phyloP scores from a whole-genome alignment of 2,329 filamentous ascomycete species.

The Xylaria sp. region DNA sequence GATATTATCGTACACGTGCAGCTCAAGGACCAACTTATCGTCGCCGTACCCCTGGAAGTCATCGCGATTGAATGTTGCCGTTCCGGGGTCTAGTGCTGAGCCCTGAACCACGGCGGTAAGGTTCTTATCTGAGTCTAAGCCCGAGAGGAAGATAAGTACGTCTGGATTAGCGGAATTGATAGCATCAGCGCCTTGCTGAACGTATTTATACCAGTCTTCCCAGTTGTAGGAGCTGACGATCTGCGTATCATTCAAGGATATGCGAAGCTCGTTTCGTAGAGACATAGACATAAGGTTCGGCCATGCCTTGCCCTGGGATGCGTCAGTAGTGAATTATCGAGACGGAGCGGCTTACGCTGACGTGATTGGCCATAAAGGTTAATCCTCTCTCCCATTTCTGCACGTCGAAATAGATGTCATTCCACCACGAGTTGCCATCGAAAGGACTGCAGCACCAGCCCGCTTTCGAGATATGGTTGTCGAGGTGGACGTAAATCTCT shows the following conservation, averaged over 20 bases:
- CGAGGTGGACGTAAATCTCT: constrained; percentile 67
- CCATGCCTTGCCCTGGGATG: constrained; percentile 57
- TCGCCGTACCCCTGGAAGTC: constrained; percentile 62
- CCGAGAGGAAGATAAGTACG: constrained; percentile 67
- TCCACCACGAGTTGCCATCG: constrained; percentile 71
- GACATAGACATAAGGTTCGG: constrained; percentile 60
- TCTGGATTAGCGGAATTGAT: constrained; percentile 63
- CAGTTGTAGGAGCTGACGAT: constrained; percentile 61
- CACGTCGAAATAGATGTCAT: constrained; percentile 67
- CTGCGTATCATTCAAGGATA: constrained; percentile 51
- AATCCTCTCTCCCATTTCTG: constrained; percentile 70
- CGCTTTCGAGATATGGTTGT: constrained; percentile 69
- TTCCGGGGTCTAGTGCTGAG: constrained; percentile 58
- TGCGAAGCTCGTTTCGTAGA: constrained; percentile 64
- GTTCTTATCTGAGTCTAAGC: constrained; percentile 65
- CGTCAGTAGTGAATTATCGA: constrained; percentile 17
- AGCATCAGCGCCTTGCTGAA: constrained; percentile 61
- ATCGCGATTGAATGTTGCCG: constrained; percentile 55
- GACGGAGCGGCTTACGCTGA: constrained; percentile 31
- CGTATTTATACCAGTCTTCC: constrained; percentile 64
- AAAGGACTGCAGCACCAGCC: constrained; percentile 66
- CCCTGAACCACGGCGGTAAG: constrained; percentile 63
- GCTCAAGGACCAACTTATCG: constrained; percentile 68
- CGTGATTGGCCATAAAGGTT: constrained; percentile 68
- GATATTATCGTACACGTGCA: constrained; percentile 68